Evolutionary conservation across 257 asterid species (phyloP).

Genomic region (Solanum neorickii): DNA sequence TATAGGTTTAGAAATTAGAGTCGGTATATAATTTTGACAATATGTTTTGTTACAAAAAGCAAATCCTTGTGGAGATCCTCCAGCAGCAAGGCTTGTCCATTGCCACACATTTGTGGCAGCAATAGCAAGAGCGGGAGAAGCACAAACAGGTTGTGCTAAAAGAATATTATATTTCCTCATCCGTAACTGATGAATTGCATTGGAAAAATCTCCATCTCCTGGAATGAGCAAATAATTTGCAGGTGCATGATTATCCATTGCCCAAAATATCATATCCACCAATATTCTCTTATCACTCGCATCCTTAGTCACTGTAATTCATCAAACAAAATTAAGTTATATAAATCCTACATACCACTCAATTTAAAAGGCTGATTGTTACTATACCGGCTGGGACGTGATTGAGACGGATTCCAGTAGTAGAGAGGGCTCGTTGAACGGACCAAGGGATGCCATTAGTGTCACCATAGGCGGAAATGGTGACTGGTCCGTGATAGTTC

Average conservation of each 20-base stretch:
- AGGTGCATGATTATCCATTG: slow-evolving; percentile 53
- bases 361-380: neutral
- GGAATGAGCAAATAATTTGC: slow-evolving; percentile 46
- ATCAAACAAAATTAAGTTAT: neutral
- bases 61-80: slow-evolving; percentile 16
- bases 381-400: slow-evolving; percentile 71
- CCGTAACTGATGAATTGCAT: slow-evolving; percentile 43
- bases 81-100: slow-evolving; percentile 31
- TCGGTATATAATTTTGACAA: neutral
- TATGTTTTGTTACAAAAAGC: neutral
- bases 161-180: slow-evolving; percentile 44
- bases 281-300: slow-evolving; percentile 32
- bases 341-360: too few relatives aligned
- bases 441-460: slow-evolving; percentile 40
- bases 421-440: slow-evolving; percentile 53
- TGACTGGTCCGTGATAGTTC: slow-evolving; percentile 71
- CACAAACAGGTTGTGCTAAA: slow-evolving; percentile 36
- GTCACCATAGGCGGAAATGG: slow-evolving; percentile 74
- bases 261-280: slow-evolving; percentile 52
- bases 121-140: slow-evolving; percentile 35
- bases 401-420: slow-evolving; percentile 77
- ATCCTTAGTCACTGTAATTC: slow-evolving; percentile 23
- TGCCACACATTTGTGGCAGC: slow-evolving; percentile 44
- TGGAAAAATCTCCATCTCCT: slow-evolving; percentile 44
- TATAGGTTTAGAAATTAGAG: neutral